A percentile compares a stretch with the other conserved stretches of the same genome.
phyloP scores from a whole-genome alignment of 768 basidiomycete species.

The Psilocybe azurescens region DNA sequence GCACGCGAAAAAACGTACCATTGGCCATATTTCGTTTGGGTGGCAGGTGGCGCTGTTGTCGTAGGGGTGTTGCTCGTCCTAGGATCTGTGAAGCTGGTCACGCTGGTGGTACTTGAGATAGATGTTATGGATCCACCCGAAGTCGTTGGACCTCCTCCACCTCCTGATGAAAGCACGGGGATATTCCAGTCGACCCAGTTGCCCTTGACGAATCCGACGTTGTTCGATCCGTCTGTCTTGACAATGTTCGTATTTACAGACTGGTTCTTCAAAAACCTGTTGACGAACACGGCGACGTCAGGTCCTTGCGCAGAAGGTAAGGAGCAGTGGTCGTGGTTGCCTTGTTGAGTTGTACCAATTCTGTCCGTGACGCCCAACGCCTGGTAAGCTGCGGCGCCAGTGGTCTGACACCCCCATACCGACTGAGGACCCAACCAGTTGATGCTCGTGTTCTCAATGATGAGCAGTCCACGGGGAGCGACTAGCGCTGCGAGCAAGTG shows the following conservation, averaged over 20 bases:
- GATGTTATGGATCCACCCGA: background rate
- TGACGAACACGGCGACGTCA: slow-evolving; percentile 53
- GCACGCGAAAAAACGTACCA: background rate
- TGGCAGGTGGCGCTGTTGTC: background rate
- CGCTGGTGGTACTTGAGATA: background rate
- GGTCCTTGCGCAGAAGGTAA: slow-evolving; percentile 50
- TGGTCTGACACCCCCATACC: slow-evolving; percentile 52
- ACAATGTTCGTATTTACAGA: slow-evolving; percentile 47
- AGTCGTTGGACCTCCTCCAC: background rate
- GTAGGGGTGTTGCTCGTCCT: background rate
- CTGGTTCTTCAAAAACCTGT: slow-evolving; percentile 53
- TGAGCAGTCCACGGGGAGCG: slow-evolving; percentile 55
- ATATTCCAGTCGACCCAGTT: slow-evolving; percentile 53
- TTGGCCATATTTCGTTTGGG: background rate
- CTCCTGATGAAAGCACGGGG: too few relatives aligned
- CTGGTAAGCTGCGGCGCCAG: slow-evolving; percentile 51
- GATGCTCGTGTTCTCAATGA: slow-evolving; percentile 56
- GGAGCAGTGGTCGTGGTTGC: slow-evolving; percentile 53
- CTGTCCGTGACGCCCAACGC: slow-evolving; percentile 48
- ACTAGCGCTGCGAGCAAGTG: slow-evolving; percentile 56
- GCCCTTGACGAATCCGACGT: slow-evolving; percentile 38
- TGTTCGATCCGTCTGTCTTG: slow-evolving; percentile 43
- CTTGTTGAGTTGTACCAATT: slow-evolving; percentile 56
- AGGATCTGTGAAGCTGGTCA: background rate
- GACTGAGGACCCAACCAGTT: slow-evolving; percentile 57